Conservation (phyloP, 2,329 filamentous ascomycete genomes). For the Chaetomium strumarium region DNA sequence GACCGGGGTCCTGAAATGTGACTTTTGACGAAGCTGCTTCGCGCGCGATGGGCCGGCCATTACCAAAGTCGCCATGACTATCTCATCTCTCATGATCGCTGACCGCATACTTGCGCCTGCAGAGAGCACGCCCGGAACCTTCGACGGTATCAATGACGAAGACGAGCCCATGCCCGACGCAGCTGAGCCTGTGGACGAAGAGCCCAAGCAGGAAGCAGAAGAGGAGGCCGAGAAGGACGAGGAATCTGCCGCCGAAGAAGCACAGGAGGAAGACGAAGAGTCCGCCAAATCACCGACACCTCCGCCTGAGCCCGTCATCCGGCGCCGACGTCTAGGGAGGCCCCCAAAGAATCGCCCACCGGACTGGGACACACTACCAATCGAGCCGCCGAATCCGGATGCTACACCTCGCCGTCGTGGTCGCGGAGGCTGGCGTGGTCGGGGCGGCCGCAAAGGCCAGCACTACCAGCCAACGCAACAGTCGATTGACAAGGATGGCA, state of each 20-base stretch:
- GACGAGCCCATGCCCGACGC: conserved; percentile 42
- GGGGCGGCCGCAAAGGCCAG: conserved; percentile 61
- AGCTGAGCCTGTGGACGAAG: conserved; percentile 31
- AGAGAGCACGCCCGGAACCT: conserved; percentile 45
- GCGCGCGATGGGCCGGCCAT: neutral
- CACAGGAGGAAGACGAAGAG: conserved; percentile 35
- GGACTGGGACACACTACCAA: conserved; percentile 62
- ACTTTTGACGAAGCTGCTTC: neutral
- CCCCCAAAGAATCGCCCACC: conserved; percentile 80
- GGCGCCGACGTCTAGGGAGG: conserved; percentile 73
- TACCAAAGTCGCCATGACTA: neutral
- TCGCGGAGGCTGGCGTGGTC: conserved; percentile 64
- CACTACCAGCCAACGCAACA: conserved; percentile 74
- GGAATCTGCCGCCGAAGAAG: conserved; percentile 33
- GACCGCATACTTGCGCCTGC: conserved; percentile 21
- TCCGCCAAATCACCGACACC: conserved; percentile 49
- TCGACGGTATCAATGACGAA: conserved; percentile 39
- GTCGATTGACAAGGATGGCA: conserved; percentile 89
- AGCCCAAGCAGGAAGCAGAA: conserved; percentile 38
- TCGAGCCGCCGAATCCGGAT: conserved; percentile 49
- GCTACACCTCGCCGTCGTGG: conserved; percentile 57
- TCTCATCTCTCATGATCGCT: neutral
- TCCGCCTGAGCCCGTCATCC: conserved; percentile 57
- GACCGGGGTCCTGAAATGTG: too few relatives aligned
- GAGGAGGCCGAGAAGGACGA: conserved; percentile 40